Evolutionary conservation across 495 filamentous ascomycete genomes (phyloP).

Genomic region (Penicillium nucicola): DNA sequence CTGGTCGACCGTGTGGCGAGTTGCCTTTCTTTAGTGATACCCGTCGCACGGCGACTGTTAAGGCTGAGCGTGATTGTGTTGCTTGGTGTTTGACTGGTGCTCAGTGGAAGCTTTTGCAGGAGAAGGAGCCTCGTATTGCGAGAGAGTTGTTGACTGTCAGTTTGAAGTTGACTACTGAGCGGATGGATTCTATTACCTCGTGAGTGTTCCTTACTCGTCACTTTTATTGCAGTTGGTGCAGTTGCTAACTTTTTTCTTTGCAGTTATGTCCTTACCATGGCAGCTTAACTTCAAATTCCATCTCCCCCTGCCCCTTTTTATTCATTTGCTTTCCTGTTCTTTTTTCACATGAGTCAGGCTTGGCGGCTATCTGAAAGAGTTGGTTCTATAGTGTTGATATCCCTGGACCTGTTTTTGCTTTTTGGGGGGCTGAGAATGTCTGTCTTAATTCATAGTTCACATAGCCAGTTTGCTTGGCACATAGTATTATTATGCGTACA

Average conservation of each 20-base stretch:
- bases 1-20: constrained; percentile 93
- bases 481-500: too few species aligned
- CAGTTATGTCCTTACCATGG: constrained; percentile 37
- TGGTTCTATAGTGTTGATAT: background rate
- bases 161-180: constrained; percentile 83
- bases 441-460: background rate
- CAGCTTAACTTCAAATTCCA: constrained; percentile 17
- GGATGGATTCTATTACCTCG: constrained; percentile 86
- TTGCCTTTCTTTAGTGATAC: constrained; percentile 94
- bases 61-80: constrained; percentile 75
- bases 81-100: constrained; percentile 73
- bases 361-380: too few species aligned
- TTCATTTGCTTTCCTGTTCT: too few species aligned
- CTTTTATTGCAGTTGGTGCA: background rate
- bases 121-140: constrained; percentile 68
- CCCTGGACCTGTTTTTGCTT: background rate
- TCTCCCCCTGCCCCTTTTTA: too few species aligned
- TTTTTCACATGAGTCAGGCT: too few species aligned
- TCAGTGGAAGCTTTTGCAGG: constrained; percentile 68
- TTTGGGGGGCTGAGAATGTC: too few species aligned
- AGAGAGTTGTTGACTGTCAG: constrained; percentile 79
- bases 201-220: constrained; percentile 34
- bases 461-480: background rate
- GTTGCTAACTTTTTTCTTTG: constrained; percentile 1
- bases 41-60: constrained; percentile 78